These are phyloP conservation scores for Ganoderma lucidum DNA, from an alignment of 1,284 basidiomycete genomes.

Conservation along the genomic window DNA sequence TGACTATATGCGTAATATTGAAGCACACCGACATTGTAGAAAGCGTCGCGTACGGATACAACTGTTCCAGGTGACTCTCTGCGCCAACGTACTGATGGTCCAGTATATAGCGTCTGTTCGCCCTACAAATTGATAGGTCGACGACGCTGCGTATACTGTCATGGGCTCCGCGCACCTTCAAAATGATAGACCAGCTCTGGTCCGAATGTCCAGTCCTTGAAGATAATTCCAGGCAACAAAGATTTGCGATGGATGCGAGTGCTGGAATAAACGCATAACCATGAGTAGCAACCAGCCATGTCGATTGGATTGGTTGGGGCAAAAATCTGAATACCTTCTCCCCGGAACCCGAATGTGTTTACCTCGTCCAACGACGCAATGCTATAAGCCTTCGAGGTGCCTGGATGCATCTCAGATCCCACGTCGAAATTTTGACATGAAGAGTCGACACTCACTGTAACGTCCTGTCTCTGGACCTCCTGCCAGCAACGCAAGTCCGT, in stretches of 20 bases:
- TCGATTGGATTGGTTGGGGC: not conserved
- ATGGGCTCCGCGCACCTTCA: slow-evolving; percentile 60
- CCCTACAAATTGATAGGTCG: slow-evolving; percentile 51
- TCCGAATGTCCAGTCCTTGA: slow-evolving; percentile 67
- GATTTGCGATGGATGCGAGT: slow-evolving; percentile 82
- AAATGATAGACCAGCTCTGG: slow-evolving; percentile 75
- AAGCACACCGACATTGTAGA: slow-evolving; percentile 72
- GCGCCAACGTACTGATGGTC: slow-evolving; percentile 76
- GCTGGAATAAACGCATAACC: slow-evolving; percentile 51
- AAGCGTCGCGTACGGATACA: slow-evolving; percentile 84
- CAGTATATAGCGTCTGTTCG: slow-evolving; percentile 70
- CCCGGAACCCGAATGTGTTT: slow-evolving; percentile 87
- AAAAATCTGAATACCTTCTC: slow-evolving; percentile 74
- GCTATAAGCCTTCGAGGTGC: slow-evolving; percentile 76
- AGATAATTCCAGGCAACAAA: slow-evolving; percentile 79
- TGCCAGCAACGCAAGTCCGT: slow-evolving; percentile 64
- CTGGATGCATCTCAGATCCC: slow-evolving; percentile 44
- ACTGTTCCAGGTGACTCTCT: slow-evolving; percentile 78
- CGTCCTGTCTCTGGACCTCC: slow-evolving; percentile 59
- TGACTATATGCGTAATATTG: slow-evolving; percentile 18
- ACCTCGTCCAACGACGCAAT: slow-evolving; percentile 55
- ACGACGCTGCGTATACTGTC: not conserved
- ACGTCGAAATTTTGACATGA: not conserved
- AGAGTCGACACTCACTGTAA: slow-evolving; percentile 62
- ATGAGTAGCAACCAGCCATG: not conserved